Evolutionary conservation across 352 stramenopile genomes (phyloP), one percentile per base, ranked within the genome.

Genomic region (Pythium scleroteichum): DNA sequence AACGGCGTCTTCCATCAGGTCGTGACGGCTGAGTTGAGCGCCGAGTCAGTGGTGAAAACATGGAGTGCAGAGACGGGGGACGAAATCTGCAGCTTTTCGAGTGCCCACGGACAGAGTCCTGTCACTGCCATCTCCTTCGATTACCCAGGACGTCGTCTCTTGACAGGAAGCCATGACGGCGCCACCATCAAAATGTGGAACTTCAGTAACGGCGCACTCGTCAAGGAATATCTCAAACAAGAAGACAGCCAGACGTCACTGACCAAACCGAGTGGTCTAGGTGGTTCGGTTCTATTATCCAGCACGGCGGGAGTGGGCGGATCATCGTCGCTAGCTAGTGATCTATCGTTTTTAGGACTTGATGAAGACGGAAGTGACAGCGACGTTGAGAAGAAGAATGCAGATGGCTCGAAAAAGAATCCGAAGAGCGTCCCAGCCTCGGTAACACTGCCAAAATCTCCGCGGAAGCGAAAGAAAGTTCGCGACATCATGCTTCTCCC

Each of bases 151-250:
- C 73, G 88, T 12, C 68, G 88, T 7, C 68, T 96, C 23, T 69
- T 96, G 17, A 96, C 88, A 10, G 87, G 87, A 10, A 82, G 82
- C 8, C 85, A 95, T 58, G 79, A 92, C 48, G 88, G 88, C 2
- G 63, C 81, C 8, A 50, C 77, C 16, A 79, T 96, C 38, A 92
- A 93, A 61, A 86, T 96, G 70, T 96, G 88, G 88, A 96, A 96
- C 56, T 96, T 96, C 64, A 90, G 82, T 69, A 96, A 94, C 49
- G 88, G 88, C 13, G 79, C 80, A 14, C 71, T 92, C 17, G 82
- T 96, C 3, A 95, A 94, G 55, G 82, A 91, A 48, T 89, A 93
- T 39, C 65, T 88, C 51, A 95, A 94, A 53, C 66, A 88, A 17
- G 74, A 84, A 46, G 64, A 62, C 1, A 50, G 26, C 27, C 29